Conservation (phyloP, 805 yeast genomes). For the Saturnispora galanensis region DNA sequence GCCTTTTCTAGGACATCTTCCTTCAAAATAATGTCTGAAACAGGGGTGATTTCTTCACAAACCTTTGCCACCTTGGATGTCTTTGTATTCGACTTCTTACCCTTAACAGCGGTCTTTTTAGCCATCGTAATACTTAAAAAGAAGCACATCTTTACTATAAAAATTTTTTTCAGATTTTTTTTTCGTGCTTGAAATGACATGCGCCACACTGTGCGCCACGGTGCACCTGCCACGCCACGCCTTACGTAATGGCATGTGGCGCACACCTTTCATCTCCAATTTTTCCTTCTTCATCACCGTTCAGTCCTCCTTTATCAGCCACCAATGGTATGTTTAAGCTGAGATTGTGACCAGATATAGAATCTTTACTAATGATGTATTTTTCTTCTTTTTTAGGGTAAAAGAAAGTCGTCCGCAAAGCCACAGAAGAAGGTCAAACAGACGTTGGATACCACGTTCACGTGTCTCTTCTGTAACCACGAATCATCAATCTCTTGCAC, state of each 20-base stretch:
- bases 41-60: conserved; percentile 14
- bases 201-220: too few relatives aligned
- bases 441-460: conserved; percentile 70
- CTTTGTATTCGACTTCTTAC: not conserved
- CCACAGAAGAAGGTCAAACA: conserved; percentile 74
- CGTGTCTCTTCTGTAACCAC: conserved; percentile 92
- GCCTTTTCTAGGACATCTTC: conserved; percentile 36
- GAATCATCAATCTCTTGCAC: conserved; percentile 85
- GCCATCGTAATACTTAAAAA: not conserved
- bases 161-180: conserved; percentile 1
- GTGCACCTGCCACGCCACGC: too few relatives aligned
- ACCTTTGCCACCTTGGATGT: not conserved
- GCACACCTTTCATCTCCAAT: not conserved
- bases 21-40: conserved; percentile 12
- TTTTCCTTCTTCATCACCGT: not conserved
- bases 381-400: conserved; percentile 18
- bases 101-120: conserved; percentile 7
- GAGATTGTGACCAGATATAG: not conserved
- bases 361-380: not conserved
- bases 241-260: not conserved
- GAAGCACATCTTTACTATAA: not conserved
- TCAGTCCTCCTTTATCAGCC: too few relatives aligned
- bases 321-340: conserved; percentile 4
- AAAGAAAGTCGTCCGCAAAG: conserved; percentile 73
- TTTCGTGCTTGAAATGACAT: too few relatives aligned